Base-by-base conservation (phyloP, 768 basidiomycete species). In the Sporobolomyces pararoseus region DNA sequence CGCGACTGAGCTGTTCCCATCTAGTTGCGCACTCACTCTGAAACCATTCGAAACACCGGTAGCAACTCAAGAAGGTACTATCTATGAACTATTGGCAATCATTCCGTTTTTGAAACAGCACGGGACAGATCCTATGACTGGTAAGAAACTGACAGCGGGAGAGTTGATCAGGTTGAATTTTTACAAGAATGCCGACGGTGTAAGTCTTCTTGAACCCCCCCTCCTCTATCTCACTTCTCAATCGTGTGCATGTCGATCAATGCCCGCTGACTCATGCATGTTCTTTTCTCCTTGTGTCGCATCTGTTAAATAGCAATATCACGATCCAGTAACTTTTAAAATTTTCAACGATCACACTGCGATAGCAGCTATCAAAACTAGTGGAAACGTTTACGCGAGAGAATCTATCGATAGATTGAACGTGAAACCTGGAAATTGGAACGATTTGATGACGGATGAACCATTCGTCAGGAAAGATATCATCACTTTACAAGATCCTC, bases 261-360 rank as follows among this genome's bases (percentile, higher is more conserved):
- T n/a, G n/a, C n/a, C n/a, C n/a, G n/a, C n/a, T n/a, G n/a, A n/a
- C n/a, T n/a, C n/a, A n/a, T n/a, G n/a, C n/a, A n/a, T n/a, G n/a
- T n/a, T n/a, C n/a, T n/a, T n/a, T n/a, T n/a, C n/a, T n/a, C n/a
- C n/a, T n/a, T n/a, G n/a, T n/a, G n/a, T n/a, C n/a, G n/a, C n/a
- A n/a, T n/a, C n/a, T n/a, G 81, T 90, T n/a, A 6, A 5, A 27
- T 78, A 80, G 4, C 88, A 89, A 0, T 83, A 86, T 10, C 88
- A 96, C 78, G 96, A 99, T 79, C 96, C 96, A 0, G 92, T 99
- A 51, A 91, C 92, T 4, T 99, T 95, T 85, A 98, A 97, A 79
- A 89, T 90, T 3, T 96, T 99, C 84, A 93, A 85, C 77, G 89
- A 95, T 71, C 95, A 98, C 78, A 94, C 95, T 1, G 90, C 97